A percentile compares a stretch with the other conserved stretches of the same genome.
Conservation (phyloP, 768 basidiomycete species). For the Mycena maculata region DNA sequence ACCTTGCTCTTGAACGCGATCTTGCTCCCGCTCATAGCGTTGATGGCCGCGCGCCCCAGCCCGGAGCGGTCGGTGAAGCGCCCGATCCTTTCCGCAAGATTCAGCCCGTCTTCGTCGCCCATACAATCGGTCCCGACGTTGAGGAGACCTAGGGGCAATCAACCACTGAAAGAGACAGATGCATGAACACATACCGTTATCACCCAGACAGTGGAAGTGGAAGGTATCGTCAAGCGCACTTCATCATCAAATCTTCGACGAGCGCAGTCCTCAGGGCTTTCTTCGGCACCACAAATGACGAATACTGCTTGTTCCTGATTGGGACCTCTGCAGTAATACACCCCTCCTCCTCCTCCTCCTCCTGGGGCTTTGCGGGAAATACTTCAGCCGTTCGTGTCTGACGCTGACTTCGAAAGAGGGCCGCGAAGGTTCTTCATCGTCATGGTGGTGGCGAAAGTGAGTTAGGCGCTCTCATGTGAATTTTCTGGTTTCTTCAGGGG, state of each 20-base stretch:
- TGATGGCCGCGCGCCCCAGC: constrained; percentile 70
- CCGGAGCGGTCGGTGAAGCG: constrained; percentile 92
- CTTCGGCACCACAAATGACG: constrained; percentile 23
- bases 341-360: too few relatives aligned
- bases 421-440: too few relatives aligned
- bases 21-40: constrained; percentile 80
- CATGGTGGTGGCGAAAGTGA: too few relatives aligned
- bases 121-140: constrained; percentile 59
- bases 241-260: constrained; percentile 3
- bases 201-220: constrained; percentile 56
- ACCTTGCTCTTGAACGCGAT: constrained; percentile 97
- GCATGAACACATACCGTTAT: constrained; percentile 44
- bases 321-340: too few relatives aligned
- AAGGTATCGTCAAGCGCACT: constrained; percentile 52
- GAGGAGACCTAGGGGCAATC: constrained; percentile 54
- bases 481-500: too few relatives aligned
- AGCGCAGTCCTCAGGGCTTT: constrained; percentile 23
- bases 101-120: constrained; percentile 60
- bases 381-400: constrained; percentile 48
- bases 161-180: background rate
- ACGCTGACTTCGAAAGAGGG: constrained; percentile 60
- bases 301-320: too few relatives aligned
- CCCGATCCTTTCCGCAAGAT: constrained; percentile 73
- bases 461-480: too few relatives aligned
- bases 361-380: constrained; percentile 20